Base-by-base conservation (phyloP, 179 eudicot species). In the Dionaea muscipula region DNA sequence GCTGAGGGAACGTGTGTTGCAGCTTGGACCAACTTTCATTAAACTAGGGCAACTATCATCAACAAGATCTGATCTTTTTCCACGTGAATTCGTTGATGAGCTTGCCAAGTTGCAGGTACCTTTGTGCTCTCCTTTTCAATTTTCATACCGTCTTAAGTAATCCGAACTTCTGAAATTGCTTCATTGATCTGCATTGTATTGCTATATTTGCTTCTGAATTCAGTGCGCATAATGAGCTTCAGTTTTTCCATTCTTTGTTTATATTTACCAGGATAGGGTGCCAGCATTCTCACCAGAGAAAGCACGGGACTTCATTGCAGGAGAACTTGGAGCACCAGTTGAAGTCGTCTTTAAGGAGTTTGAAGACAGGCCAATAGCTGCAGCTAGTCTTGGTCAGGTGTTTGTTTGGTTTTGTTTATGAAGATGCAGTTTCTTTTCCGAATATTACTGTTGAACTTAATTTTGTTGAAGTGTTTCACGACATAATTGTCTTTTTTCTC, bases 341-440 rank as follows among this genome's bases (percentile, higher is more conserved):
- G 72, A 81, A 22, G 27, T 82, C 31, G 71, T 93, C 5, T 93
- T 81, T 63, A 79, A 59, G 80, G 95, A 76, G 64, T 93, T 93
- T 73, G 96, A 93, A 78, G 96, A 93, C 25, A 78, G 54, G 66
- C 96, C 99, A 20, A 80, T 88, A 63, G 94, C 99, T 57, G 96
- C 99, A 49, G 99, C 99, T 74, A 93, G 99, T 73, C 99, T 93
- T 81, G 99, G 99, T 68, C 99, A 93, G 99, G 96, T 93, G 63
- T 64, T 56, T 28, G 35, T 28, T 74, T 66, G 49, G 67, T 47
- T 51, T 24, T 43, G 20, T 43, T 43, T 43, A n/a, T 3, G 21
- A 43, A 0, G 0, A 43, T 43, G 20, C 8, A 43, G 20, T 18
- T 43, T 7, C 6, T 43, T 43, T 13, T 43, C 20, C 17, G 47